Base-by-base conservation (phyloP, 495 filamentous ascomycete genomes). In the Penicillium macrosclerotiorum region DNA sequence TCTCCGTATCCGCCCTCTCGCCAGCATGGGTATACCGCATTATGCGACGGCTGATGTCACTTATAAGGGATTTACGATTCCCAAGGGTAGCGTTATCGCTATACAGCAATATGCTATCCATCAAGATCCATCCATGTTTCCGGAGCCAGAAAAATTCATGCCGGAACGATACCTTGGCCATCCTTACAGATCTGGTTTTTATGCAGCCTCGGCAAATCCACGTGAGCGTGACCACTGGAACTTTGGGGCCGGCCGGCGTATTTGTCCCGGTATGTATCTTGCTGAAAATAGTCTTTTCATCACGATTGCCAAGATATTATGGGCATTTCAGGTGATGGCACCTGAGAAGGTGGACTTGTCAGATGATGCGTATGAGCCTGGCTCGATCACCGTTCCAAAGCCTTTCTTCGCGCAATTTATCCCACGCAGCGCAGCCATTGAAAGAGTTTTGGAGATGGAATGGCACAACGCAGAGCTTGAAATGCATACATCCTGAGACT, bases 271-370 rank as follows among this genome's bases (percentile, higher is more conserved):
- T 0, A 77, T 80, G 37, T 74, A 76, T 3, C 58, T 83, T 0
- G 81, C 81, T 0, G 79, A 85, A 42, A 75, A 79, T 17, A 75
- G 72, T 4, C 68, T 78, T 3, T 81, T 76, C 67, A 68, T 81
- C 22, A 74, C 74, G 0, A 72, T 83, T 16, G 69, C 76, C 12
- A 68, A 75, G 8, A 42, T 80, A 17, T 53, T 83, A 1, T 82
- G 81, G 81, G 80, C 50, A 3, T 61, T 57, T 37, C 25, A n/a
- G n/a, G n/a, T n/a, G n/a, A n/a, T n/a, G n/a, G n/a, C n/a, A n/a
- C n/a, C n/a, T n/a, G n/a, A n/a, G n/a, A n/a, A n/a, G n/a, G n/a
- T n/a, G n/a, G n/a, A n/a, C n/a, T n/a, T n/a, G n/a, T n/a, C n/a
- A n/a, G n/a, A n/a, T n/a, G n/a, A n/a, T n/a, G n/a, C n/a, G n/a